Percentiles rank a stretch among this genome's conserved stretches.
Evolutionary conservation across 495 filamentous ascomycete genomes (phyloP).

Genomic region (Xylaria telfairii): DNA sequence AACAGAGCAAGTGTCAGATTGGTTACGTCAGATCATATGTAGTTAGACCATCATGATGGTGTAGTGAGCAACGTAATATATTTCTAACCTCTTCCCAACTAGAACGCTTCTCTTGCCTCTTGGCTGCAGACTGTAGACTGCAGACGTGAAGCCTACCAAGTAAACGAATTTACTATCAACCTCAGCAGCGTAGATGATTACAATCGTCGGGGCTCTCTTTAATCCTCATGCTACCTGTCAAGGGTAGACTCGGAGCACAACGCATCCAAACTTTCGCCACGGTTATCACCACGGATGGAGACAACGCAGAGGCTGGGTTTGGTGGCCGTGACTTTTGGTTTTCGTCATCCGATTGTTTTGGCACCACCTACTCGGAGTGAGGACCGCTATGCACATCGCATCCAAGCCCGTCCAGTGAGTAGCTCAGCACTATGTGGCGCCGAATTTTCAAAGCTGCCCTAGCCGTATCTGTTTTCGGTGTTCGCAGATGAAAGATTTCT

Average conservation of each 20-base stretch:
- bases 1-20: neutral
- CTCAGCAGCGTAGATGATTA: neutral
- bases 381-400: neutral
- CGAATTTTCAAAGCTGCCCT: neutral
- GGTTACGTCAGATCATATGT: neutral
- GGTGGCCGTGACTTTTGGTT: slow-evolving; percentile 8
- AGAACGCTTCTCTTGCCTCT: neutral
- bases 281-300: slow-evolving; percentile 42
- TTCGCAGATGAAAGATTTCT: neutral
- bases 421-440: neutral
- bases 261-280: slow-evolving; percentile 25
- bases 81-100: neutral
- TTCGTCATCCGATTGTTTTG: slow-evolving; percentile 40
- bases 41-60: neutral
- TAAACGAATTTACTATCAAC: neutral
- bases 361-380: slow-evolving; percentile 9
- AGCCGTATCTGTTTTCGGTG: neutral
- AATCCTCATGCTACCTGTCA: slow-evolving; percentile 45
- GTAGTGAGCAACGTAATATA: neutral
- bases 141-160: neutral
- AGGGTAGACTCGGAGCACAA: slow-evolving; percentile 41
- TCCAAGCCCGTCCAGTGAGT: neutral
- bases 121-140: neutral
- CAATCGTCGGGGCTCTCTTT: slow-evolving; percentile 63
- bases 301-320: slow-evolving; percentile 34